Evolutionary conservation across 345 rosid genomes (phyloP).

Genomic region (Pistacia vera): DNA sequence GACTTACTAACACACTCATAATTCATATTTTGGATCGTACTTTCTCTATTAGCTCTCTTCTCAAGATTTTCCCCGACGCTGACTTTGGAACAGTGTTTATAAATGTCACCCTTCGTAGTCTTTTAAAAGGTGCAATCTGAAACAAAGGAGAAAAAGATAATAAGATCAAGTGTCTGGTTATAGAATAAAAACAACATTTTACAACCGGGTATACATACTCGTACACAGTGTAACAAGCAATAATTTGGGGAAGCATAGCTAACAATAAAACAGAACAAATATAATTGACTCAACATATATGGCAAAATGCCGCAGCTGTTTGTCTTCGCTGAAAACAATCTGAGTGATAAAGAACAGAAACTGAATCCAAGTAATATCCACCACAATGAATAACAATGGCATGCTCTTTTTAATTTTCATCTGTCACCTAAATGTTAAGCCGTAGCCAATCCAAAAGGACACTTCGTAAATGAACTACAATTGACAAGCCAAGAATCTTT

Average conservation of each 20-base stretch:
- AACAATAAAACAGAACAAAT: background rate
- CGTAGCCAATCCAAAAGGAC: no score
- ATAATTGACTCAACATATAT: background rate
- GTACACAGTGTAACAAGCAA: background rate
- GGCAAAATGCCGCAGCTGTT: no score
- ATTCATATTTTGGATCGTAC: constrained; percentile 65
- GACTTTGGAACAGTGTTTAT: constrained; percentile 71
- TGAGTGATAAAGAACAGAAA: no score
- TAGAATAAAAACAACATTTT: background rate
- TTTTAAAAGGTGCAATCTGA: constrained; percentile 90
- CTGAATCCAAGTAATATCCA: no score
- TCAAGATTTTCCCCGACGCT: constrained; percentile 80
- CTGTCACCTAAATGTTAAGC: no score
- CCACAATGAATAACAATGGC: no score
- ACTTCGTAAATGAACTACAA: background rate
- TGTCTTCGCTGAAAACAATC: no score
- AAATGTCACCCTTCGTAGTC: constrained; percentile 68
- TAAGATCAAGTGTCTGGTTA: background rate
- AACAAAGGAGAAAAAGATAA: constrained; percentile 3
- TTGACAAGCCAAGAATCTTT: background rate
- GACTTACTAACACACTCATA: background rate
- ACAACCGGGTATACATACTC: background rate
- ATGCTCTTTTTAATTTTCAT: no score
- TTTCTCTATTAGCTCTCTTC: constrained; percentile 72
- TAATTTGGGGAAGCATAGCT: background rate